Base-by-base conservation (phyloP, 2,329 filamentous ascomycete genomes). In the Fusarium piperis region DNA sequence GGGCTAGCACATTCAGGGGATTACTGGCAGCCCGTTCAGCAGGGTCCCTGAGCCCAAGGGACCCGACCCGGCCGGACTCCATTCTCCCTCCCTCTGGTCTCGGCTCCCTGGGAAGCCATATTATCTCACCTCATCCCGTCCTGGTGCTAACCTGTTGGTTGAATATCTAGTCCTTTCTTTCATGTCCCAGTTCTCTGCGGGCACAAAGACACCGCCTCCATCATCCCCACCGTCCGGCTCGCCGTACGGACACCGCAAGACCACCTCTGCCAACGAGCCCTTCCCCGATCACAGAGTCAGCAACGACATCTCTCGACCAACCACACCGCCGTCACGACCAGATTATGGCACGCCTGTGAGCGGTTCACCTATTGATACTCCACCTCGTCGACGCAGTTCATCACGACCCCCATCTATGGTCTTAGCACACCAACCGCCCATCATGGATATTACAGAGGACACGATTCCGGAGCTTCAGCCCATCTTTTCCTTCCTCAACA, bases 401-500 rank as follows among this genome's bases (percentile, higher is more conserved):
- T 71, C 92, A 10, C 89, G 95, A 67, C 94, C 94, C 35, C 85
- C 92, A 82, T 97, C 94, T 69, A 96, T 97, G 88, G 87, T 95
- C 56, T 92, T 96, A 81, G 91, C 93, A 67, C 95, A 95, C 82
- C 92, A 94, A 76, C 94, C 94, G 78, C 93, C 92, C 78, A 83
- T 94, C 80, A 94, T 97, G 91, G 93, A 97, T 78, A 87, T 96
- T 71, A 90, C 89, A 78, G 88, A 92, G 74, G 94, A 98, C 79
- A 97, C 94, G 32, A 90, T 96, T 70, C 94, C 96, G 38, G 96
- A 99, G 86, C 87, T 99, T 70, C 93, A 94, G 83, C 95, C 95
- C 71, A 95, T 98, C 77, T 98, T 98, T 82, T 93, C 90, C 67
- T 96, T 94, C 79, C 88, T 99, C 73, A 98, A 97, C 83, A 96